Base-by-base conservation (phyloP, 2,329 filamentous ascomycete genomes). In the Stagonosporopsis tanaceti region DNA sequence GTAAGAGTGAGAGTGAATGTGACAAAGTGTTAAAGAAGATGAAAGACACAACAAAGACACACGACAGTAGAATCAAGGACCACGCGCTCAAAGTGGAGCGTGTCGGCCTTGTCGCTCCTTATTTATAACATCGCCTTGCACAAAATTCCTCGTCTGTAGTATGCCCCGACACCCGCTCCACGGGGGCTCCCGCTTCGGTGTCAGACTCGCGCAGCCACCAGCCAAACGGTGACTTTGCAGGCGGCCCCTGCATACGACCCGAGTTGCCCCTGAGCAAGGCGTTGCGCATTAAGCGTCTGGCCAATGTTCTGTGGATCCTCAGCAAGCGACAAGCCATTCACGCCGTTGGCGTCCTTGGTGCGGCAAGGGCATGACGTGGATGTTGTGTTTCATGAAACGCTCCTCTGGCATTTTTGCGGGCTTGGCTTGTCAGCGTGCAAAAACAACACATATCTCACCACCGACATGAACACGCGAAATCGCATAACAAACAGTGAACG, bases 341-440 rank as follows among this genome's bases (percentile, higher is more conserved):
- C 52, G 59, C 47, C 51, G 47, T 55, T 37, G 61, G 63, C 48
- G 62, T 47, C 38, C 61, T 56, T 64, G 55, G 62, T 57, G 57
- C 53, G 58, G 65, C 62, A 65, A 67, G 63, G 62, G 59, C 38
- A 45, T 20, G 41, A 41, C 44, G 44, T 34, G 48, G 38, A 45
- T 17, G 55, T 34, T 55, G 57, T 60, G 66, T 69, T 69, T 68
- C 67, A 68, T 64, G 61, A 70, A 70, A 70, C 66, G 47, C 38
- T 35, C 34, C 54, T 57, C 48, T 55, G 48, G 17, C 42, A 57
- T 57, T 37, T 57, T 42, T 52, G 54, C 47, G 37, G 48, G 42
- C 54, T 57, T 57, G 47, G 54, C 50, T 40, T 42, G 46, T 59
- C 46, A 53, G 54, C 54, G 11, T 46, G 45, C 54, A 52, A 35